These are phyloP conservation scores for Hypoxylon sp. DNA, from an alignment of 2,329 filamentous ascomycete genomes.

Conservation along the genomic window DNA sequence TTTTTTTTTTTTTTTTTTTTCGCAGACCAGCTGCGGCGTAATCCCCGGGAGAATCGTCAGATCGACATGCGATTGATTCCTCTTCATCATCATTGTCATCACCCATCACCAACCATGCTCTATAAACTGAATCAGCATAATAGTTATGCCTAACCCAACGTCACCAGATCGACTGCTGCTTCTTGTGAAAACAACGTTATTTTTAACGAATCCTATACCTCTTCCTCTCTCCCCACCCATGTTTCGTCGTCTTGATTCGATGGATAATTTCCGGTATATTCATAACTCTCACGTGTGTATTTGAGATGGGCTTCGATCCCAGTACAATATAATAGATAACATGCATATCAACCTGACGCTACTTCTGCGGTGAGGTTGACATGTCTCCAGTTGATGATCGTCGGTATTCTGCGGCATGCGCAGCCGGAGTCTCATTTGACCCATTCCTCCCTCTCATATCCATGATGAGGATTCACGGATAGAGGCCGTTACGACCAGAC, in stretches of 20 bases:
- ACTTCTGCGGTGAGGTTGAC: conserved; percentile 43
- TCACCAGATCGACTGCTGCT: conserved; percentile 16
- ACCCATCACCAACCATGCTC: conserved; percentile 7
- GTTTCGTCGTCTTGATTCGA: conserved; percentile 34
- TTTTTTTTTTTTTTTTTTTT: conserved; percentile 8
- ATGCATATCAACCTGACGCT: conserved; percentile 45
- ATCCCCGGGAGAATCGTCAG: conserved; percentile 33
- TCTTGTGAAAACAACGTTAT: conserved; percentile 29
- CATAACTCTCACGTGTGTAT: conserved; percentile 31
- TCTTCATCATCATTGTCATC: conserved; percentile 11
- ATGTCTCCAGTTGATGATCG: conserved; percentile 36
- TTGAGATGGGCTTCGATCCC: conserved; percentile 35
- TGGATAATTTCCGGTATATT: conserved; percentile 25
- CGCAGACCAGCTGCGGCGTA: conserved; percentile 2
- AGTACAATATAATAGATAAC: conserved; percentile 40
- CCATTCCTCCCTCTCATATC: conserved; percentile 29
- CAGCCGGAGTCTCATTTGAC: conserved; percentile 29
- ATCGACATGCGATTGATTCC: conserved; percentile 41
- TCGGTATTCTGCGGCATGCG: conserved; percentile 26
- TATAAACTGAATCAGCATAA: conserved; percentile 15
- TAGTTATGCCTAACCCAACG: neutral
- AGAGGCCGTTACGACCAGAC: conserved; percentile 28
- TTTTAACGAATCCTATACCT: conserved; percentile 33
- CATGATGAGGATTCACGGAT: conserved; percentile 33
- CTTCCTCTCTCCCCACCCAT: conserved; percentile 7